Base-by-base conservation (phyloP, 2,329 filamentous ascomycete genomes). In the Colletotrichum abscissum region DNA sequence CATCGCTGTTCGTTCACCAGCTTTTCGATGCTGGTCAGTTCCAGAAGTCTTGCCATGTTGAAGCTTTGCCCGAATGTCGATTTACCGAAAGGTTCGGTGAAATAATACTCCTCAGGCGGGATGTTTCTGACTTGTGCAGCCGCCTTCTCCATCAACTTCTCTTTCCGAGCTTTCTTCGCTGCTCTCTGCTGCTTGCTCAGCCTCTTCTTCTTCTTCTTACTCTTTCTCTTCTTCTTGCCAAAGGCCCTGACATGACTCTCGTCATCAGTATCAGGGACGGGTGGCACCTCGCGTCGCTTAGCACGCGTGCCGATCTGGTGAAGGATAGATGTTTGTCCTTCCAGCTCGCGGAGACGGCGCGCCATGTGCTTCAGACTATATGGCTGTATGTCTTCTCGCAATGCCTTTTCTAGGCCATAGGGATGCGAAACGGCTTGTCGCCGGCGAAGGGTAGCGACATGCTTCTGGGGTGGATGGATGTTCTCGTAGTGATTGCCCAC, bases 351-450 rank as follows among this genome's bases (percentile, higher is more conserved):
- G 8, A 70, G 33, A 8, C 28, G 19, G 52, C 16, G 14, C 16
- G 19, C 14, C 11, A 52, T 5, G 2, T 71, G 26, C 1, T 24
- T 24, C 8, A 55, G 33, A 3, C 57, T 6, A 8, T 65, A 14
- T 5, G 80, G 22, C 0, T 24, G 52, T 14, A 2, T 74, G 11
- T 0, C 12, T 5, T 5, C 60, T 9, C 56, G 74, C 11, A 81
- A 66, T n/a, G 79, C 63, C 1, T n/a, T 75, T 19, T 82, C 81
- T 0, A 82, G 69, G 28, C 72, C 78, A 69, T 81, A 80, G 0
- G 75, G 52, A 46, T 82, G 81, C 1, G 80, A 82, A 0, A 76
- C 63, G 0, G 72, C 60, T 55, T 80, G 78, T 0, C 77, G 70
- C 0, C 76, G 24, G 2, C 73, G 54, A n/a, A 30, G 33, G 4